Evolutionary conservation across 2,329 filamentous ascomycete genomes (phyloP), one percentile per base, ranked within the genome.

Genomic region (Leptographium lundbergii): DNA sequence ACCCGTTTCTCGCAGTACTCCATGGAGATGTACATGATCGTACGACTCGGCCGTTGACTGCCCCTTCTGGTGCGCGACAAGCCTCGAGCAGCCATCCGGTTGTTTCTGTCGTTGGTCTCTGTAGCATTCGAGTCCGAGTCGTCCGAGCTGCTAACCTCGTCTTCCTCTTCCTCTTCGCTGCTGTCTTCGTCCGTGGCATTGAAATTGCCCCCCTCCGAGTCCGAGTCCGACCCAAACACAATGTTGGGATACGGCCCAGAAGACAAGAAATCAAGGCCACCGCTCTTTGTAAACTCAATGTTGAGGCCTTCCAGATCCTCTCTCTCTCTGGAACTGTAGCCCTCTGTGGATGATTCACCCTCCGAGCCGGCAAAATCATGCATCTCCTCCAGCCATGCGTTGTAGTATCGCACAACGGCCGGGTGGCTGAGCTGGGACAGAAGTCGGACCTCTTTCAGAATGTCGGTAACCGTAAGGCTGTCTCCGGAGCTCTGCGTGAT

Each of bases 1-100:
- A 87, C 84, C 64, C 88, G 83, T 68, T 92, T 94, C 69, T 97
- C 92, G 68, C 94, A 99, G 65, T 96, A 95, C 69, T 99, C 94
- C 94, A 99, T 99, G 61, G 95, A 94, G 59, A 99, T 97, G 69
- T 96, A 99, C 50, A 99, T 78, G 7, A 91, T 86, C 0, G 87
- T 91, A 57, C 81, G 82, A 61, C 81, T 80, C 4, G 81, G 73
- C 51, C 80, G 76, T 59, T 80, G 76, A 50, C 73, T 72, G 52
- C 66, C 68, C n/a, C 65, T 59, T 0, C 66, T 65, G 13, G 58
- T 59, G 47, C 66, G 69, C 45, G 47, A 56, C 60, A 59, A 62
- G 7, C 48, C 57, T 1, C 59, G 56, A 0, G 59, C 45, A 2
- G 24, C 54, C 11, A 54, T 34, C 2, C 29, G 56, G 0, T 36